Evolutionary conservation across 1,284 basidiomycete genomes (phyloP).

Genomic region (Schizopora paradoxa): DNA sequence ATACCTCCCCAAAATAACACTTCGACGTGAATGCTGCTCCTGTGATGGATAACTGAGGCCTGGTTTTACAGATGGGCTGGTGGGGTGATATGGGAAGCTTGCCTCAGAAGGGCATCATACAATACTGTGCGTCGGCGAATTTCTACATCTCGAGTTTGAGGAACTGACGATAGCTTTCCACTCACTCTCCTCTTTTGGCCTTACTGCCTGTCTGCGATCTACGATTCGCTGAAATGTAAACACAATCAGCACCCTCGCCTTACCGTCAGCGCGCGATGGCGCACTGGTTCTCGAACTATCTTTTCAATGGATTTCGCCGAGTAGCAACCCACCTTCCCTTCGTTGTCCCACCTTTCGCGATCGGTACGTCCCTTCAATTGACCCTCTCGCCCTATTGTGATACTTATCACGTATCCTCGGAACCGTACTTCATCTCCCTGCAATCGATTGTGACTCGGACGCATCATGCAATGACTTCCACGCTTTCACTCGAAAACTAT

Average conservation of each 20-base stretch:
- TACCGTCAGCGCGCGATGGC: conserved; percentile 72
- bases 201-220: background rate
- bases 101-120: conserved; percentile 74
- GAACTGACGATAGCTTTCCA: conserved; percentile 1
- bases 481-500: background rate
- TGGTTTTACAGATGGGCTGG: conserved; percentile 67
- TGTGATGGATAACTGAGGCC: conserved; percentile 3
- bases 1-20: conserved; percentile 1
- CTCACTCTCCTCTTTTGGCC: conserved; percentile 8
- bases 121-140: conserved; percentile 64
- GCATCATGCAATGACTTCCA: background rate
- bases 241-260: conserved; percentile 69
- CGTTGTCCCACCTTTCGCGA: conserved; percentile 71
- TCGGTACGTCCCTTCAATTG: conserved; percentile 53
- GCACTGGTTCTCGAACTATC: conserved; percentile 66
- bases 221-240: conserved; percentile 3
- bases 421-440: background rate
- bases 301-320: conserved; percentile 86
- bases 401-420: background rate
- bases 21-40: background rate
- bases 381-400: background rate
- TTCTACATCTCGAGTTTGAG: conserved; percentile 9
- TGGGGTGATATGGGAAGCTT: conserved; percentile 79
- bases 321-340: conserved; percentile 73
- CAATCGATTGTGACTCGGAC: background rate